phyloP scores from a whole-genome alignment of 768 basidiomycete genomes.

The Hemileccinum impolitum region DNA sequence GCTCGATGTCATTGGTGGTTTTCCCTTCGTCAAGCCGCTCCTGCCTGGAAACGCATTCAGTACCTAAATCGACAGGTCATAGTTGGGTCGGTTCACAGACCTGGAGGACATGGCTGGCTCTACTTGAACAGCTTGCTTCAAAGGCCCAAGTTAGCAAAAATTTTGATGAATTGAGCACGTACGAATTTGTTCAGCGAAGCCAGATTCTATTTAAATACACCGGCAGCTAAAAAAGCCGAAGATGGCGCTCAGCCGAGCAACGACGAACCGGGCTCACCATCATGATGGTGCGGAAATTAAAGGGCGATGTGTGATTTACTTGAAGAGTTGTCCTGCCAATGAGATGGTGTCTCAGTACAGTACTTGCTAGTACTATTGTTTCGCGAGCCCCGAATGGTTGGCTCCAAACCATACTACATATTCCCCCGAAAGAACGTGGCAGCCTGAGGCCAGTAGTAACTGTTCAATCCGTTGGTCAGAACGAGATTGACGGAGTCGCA shows the following conservation, averaged over 20 bases:
- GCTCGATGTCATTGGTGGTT: conserved; percentile 31
- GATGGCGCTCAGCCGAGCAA: neutral
- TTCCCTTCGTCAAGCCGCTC: neutral
- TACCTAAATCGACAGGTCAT: neutral
- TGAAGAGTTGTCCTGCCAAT: no score
- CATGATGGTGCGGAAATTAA: neutral
- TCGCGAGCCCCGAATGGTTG: no score
- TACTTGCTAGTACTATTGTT: no score
- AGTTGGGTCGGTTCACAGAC: conserved; percentile 3
- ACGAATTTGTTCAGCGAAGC: no score
- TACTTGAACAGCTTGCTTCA: neutral
- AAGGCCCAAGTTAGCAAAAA: neutral
- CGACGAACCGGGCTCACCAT: neutral
- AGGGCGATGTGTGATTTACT: no score
- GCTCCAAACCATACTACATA: no score
- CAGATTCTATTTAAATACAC: neutral
- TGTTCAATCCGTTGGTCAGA: no score
- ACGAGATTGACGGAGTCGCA: no score
- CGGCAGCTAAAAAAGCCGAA: neutral
- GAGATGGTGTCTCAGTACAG: no score
- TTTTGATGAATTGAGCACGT: no score
- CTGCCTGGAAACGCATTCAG: conserved; percentile 3
- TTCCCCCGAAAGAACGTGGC: no score
- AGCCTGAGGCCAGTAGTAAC: no score
- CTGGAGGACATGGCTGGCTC: conserved; percentile 8